These are phyloP conservation scores for Russula sp. DNA, from an alignment of 768 basidiomycete genomes.

Conservation along the genomic window DNA sequence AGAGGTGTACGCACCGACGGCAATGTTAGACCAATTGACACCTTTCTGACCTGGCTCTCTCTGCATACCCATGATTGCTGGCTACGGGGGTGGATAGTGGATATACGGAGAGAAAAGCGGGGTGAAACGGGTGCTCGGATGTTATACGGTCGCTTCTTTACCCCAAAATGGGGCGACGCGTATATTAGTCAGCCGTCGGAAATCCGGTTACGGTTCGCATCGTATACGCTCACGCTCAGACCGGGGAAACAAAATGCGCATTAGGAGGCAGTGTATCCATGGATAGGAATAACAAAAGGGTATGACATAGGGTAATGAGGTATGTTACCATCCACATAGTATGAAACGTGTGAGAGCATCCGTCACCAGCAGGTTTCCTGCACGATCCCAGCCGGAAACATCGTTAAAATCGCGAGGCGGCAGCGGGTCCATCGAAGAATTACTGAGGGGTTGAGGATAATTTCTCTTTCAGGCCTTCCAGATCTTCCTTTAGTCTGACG, in stretches of 20 bases:
- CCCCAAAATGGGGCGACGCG: slow-evolving; percentile 6
- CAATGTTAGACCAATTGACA: slow-evolving; percentile 92
- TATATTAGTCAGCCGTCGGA: slow-evolving; percentile 15
- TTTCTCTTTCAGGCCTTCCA: slow-evolving; percentile 49
- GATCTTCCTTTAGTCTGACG: slow-evolving; percentile 64
- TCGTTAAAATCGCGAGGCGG: slow-evolving; percentile 19
- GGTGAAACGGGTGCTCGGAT: neutral
- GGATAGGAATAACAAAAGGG: slow-evolving; percentile 30
- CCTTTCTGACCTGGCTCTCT: slow-evolving; percentile 90
- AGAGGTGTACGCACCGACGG: slow-evolving; percentile 65
- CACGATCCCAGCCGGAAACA: slow-evolving; percentile 7
- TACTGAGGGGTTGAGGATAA: slow-evolving; percentile 22
- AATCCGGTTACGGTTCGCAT: slow-evolving; percentile 12
- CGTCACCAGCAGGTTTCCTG: slow-evolving; percentile 17
- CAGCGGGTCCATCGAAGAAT: slow-evolving; percentile 12
- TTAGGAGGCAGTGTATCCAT: slow-evolving; percentile 24
- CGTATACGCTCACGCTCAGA: neutral
- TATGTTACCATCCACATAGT: slow-evolving; percentile 20
- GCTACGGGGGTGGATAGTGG: slow-evolving; percentile 23
- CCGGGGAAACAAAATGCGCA: neutral
- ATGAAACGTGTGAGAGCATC: slow-evolving; percentile 21
- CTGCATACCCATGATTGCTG: slow-evolving; percentile 65
- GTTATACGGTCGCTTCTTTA: neutral
- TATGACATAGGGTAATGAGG: slow-evolving; percentile 28
- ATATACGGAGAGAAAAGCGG: slow-evolving; percentile 20